These are phyloP conservation scores for Dothistroma septosporum DNA, from an alignment of 2,329 filamentous ascomycete genomes.

Conservation along the genomic window DNA sequence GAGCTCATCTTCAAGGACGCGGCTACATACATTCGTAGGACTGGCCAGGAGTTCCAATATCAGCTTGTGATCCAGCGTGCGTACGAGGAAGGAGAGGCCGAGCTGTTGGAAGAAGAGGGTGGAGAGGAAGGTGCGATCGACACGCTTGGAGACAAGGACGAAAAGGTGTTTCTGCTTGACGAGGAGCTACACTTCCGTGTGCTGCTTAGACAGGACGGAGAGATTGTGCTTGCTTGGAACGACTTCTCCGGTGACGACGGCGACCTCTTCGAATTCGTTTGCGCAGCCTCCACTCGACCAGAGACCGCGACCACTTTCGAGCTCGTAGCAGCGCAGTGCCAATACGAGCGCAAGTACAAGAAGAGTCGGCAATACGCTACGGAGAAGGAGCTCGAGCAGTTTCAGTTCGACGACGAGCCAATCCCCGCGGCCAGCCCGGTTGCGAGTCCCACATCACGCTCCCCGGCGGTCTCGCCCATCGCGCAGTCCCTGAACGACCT, in stretches of 20 bases:
- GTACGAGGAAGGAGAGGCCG: constrained; percentile 96
- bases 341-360: constrained; percentile 95
- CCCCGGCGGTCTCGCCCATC: constrained; percentile 33
- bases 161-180: constrained; percentile 96
- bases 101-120: constrained; percentile 83
- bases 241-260: constrained; percentile 90
- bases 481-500: constrained; percentile 31
- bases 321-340: constrained; percentile 80
- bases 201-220: constrained; percentile 72
- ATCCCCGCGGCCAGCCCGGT: constrained; percentile 59
- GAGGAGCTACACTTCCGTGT: constrained; percentile 82
- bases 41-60: constrained; percentile 93
- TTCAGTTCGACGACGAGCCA: constrained; percentile 66
- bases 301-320: constrained; percentile 76
- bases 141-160: constrained; percentile 78
- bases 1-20: constrained; percentile 98
- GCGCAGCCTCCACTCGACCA: constrained; percentile 67
- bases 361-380: constrained; percentile 75
- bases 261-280: constrained; percentile 97
- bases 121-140: constrained; percentile 69
- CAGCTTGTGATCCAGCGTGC: constrained; percentile 94
- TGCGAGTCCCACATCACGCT: constrained; percentile 43
- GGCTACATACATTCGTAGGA: constrained; percentile 83
- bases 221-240: constrained; percentile 88
- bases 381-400: constrained; percentile 73